Conservation (phyloP, 169 alveolate genomes). For the Babesia ovata region DNA sequence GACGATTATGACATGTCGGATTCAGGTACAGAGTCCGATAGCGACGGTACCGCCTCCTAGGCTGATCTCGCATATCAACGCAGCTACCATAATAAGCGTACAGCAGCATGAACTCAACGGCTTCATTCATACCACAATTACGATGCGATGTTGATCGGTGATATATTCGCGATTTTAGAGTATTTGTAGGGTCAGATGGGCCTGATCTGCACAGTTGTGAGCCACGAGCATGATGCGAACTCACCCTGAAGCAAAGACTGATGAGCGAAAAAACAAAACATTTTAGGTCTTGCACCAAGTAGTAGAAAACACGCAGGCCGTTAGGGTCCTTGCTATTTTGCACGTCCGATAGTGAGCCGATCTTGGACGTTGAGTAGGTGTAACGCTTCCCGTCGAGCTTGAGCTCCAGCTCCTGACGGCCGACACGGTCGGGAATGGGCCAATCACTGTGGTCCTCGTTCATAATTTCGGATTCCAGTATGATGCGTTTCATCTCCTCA, state of each 20-base stretch:
- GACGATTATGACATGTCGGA: constrained; percentile 7
- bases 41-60: neutral
- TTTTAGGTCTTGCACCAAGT: constrained; percentile 92
- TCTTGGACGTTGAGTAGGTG: constrained; percentile 88
- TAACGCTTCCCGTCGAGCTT: constrained; percentile 82
- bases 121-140: too few species aligned
- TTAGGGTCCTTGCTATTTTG: constrained; percentile 91
- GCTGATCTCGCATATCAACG: too few species aligned
- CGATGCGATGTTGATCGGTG: too few species aligned
- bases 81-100: too few species aligned
- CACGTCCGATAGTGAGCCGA: constrained; percentile 91
- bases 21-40: neutral
- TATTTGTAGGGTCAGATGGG: constrained; percentile 34
- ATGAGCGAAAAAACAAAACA: constrained; percentile 92
- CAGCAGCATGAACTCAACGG: too few species aligned
- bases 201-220: constrained; percentile 35
- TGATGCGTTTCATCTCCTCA: constrained; percentile 85
- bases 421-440: constrained; percentile 95
- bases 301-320: constrained; percentile 91
- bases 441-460: constrained; percentile 93
- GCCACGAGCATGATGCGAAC: neutral
- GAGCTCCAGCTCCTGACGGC: constrained; percentile 96
- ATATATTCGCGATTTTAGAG: neutral
- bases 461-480: constrained; percentile 86
- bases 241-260: constrained; percentile 90